Percentiles rank a stretch among this genome's conserved stretches.
These are phyloP conservation scores for Hibiscus trionum DNA, from an alignment of 345 rosid genomes.

Conservation along the genomic window DNA sequence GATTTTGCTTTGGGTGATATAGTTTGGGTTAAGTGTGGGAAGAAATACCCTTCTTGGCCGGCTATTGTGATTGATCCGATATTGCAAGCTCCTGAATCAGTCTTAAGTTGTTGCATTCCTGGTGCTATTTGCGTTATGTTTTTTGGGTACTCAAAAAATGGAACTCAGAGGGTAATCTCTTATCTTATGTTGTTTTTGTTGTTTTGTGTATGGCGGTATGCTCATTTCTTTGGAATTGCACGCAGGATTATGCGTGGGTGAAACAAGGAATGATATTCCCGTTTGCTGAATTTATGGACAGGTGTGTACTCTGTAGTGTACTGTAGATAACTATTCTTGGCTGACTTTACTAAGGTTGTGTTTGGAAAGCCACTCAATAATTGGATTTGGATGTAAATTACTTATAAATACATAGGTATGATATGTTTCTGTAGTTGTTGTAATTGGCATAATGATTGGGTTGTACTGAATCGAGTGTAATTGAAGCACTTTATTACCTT, in stretches of 20 bases:
- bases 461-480: too few species aligned
- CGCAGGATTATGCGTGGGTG: slow-evolving; percentile 97
- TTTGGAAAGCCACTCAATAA: too few species aligned
- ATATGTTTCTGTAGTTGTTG: too few species aligned
- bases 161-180: slow-evolving; percentile 64
- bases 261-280: slow-evolving; percentile 84
- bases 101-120: slow-evolving; percentile 79
- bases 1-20: slow-evolving; percentile 89
- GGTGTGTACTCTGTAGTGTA: slow-evolving; percentile 32
- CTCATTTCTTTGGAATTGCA: slow-evolving; percentile 5
- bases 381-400: too few species aligned
- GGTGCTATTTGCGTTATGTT: slow-evolving; percentile 97
- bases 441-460: too few species aligned
- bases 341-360: background rate
- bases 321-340: background rate
- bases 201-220: slow-evolving; percentile 1
- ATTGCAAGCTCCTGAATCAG: slow-evolving; percentile 90
- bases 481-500: too few species aligned
- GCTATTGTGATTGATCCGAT: slow-evolving; percentile 93
- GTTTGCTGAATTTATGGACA: slow-evolving; percentile 68
- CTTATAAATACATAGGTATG: too few species aligned
- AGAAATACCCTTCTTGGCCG: slow-evolving; percentile 74
- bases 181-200: slow-evolving; percentile 8
- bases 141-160: slow-evolving; percentile 71
- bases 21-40: slow-evolving; percentile 94